Evolutionary conservation across 176 grass and related monocot genomes (phyloP).

Genomic region (Secale cereale): DNA sequence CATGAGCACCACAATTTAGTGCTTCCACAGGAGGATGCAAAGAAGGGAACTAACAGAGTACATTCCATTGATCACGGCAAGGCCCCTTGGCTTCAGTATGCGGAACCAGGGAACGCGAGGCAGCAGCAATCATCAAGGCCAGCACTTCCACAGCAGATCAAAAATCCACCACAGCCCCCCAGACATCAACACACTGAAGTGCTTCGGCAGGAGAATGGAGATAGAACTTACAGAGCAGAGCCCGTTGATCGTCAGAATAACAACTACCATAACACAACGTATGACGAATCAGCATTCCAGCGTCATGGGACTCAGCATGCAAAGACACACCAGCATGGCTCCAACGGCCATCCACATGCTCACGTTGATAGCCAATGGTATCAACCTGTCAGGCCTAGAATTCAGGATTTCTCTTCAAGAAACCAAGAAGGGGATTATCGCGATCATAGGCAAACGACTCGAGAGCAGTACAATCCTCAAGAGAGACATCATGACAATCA

Average conservation of each 20-base stretch:
- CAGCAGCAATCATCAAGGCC: not conserved
- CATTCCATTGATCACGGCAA: not conserved
- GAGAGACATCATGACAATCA: not conserved
- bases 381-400: slow-evolving; percentile 19
- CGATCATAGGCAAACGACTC: not conserved
- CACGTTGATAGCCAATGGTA: not conserved
- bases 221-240: not conserved
- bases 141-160: not conserved
- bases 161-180: not conserved
- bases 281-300: not conserved
- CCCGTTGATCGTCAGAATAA: not conserved
- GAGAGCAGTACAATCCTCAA: not conserved
- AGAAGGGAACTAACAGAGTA: not conserved
- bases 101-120: not conserved
- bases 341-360: not conserved
- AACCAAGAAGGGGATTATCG: slow-evolving; percentile 6
- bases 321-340: slow-evolving; percentile 12
- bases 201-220: not conserved
- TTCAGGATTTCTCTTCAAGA: slow-evolving; percentile 1
- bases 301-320: slow-evolving; percentile 1
- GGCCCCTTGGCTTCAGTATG: not conserved
- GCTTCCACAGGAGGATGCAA: not conserved
- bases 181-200: slow-evolving; percentile 1
- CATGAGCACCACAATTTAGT: not conserved
- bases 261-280: not conserved